phyloP scores from a whole-genome alignment of 1,284 basidiomycete species.

The Termitomyces sp. region DNA sequence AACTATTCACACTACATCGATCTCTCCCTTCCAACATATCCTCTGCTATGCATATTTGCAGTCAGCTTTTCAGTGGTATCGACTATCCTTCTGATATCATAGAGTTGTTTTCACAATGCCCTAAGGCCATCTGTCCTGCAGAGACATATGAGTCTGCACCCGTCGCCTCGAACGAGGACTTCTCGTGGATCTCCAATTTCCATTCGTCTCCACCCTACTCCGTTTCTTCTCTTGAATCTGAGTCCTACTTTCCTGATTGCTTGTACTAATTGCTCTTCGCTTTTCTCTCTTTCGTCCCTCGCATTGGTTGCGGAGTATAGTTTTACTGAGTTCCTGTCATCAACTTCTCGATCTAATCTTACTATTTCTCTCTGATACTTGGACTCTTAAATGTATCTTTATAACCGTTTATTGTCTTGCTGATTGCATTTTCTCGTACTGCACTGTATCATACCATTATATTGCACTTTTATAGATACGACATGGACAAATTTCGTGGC shows the following conservation, averaged over 20 bases:
- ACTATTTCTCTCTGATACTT: background rate
- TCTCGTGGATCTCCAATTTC: background rate
- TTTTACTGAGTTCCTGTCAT: background rate
- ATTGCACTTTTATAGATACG: background rate
- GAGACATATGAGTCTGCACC: background rate
- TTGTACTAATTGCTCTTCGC: background rate
- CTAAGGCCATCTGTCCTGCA: background rate
- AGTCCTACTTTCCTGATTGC: background rate
- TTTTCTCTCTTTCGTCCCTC: background rate
- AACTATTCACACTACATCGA: background rate
- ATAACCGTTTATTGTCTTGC: background rate
- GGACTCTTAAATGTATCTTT: background rate
- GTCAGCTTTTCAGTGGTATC: constrained; percentile 1
- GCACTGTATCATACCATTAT: background rate
- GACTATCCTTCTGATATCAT: background rate
- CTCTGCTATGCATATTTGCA: background rate
- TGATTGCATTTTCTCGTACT: background rate
- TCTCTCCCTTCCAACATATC: background rate
- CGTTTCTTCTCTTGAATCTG: background rate
- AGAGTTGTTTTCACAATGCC: background rate
- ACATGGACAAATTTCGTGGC: background rate
- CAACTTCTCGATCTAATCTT: background rate
- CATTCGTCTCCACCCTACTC: background rate
- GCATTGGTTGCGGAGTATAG: background rate
- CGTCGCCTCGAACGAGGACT: background rate